Conservation (phyloP, 345 rosid species). For the Rhizophora mangle region DNA sequence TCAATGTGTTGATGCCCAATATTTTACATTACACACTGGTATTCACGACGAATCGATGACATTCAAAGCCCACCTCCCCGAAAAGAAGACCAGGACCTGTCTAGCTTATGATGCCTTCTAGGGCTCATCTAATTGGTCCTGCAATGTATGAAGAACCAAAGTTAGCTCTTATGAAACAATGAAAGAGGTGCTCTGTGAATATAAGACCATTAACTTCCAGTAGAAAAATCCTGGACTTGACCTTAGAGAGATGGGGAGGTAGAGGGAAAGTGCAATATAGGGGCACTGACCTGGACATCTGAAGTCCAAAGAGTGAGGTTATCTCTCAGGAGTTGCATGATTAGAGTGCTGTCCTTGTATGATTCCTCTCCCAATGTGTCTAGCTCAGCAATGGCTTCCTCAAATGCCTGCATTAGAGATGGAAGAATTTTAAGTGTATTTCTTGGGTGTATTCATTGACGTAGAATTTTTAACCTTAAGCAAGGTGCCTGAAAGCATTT, state of each 20-base stretch:
- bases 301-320: slow-evolving; percentile 85
- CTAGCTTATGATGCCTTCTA: slow-evolving; percentile 29
- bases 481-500: too few relatives aligned
- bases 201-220: background rate
- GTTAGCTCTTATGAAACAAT: background rate
- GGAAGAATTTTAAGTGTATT: background rate
- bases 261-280: background rate
- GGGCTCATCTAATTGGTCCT: slow-evolving; percentile 80
- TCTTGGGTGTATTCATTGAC: too few relatives aligned
- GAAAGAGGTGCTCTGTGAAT: background rate
- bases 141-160: slow-evolving; percentile 18
- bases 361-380: slow-evolving; percentile 65
- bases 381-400: slow-evolving; percentile 69
- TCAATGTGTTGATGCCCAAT: slow-evolving; percentile 8
- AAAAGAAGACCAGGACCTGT: slow-evolving; percentile 39
- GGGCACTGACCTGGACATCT: slow-evolving; percentile 62
- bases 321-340: slow-evolving; percentile 65
- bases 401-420: slow-evolving; percentile 44
- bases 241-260: background rate
- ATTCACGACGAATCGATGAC: slow-evolving; percentile 42
- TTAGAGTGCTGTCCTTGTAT: slow-evolving; percentile 60
- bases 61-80: slow-evolving; percentile 72
- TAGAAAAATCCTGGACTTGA: background rate
- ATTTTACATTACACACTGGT: slow-evolving; percentile 25
- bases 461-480: too few relatives aligned